phyloP scores from a whole-genome alignment of 192 early-diverging fungal genomes.

The Phycomyces nitens region DNA sequence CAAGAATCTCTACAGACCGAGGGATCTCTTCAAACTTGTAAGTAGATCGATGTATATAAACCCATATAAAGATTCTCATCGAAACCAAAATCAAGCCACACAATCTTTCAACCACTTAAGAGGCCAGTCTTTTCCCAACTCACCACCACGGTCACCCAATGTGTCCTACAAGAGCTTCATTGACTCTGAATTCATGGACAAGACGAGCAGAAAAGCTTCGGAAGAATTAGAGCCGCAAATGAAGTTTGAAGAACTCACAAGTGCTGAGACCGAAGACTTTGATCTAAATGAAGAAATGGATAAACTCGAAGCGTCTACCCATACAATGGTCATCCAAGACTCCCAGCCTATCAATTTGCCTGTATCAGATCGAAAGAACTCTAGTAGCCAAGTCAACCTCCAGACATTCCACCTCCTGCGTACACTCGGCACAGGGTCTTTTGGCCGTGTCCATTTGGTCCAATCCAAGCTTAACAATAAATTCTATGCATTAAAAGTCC shows the following conservation, averaged over 20 bases:
- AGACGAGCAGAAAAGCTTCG: too few species aligned
- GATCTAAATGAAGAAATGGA: background rate
- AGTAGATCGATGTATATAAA: too few species aligned
- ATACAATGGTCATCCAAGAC: conserved; percentile 6
- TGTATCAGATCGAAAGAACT: too few species aligned
- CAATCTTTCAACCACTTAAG: conserved; percentile 2
- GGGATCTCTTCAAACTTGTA: too few species aligned
- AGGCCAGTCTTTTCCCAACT: conserved; percentile 12
- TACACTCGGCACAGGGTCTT: conserved; percentile 78
- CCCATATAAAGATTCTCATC: too few species aligned
- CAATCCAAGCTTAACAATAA: conserved; percentile 64
- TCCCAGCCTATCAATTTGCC: too few species aligned
- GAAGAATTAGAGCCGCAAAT: conserved; percentile 2
- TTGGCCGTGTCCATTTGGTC: conserved; percentile 91
- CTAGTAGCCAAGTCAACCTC: background rate
- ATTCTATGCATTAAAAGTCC: conserved; percentile 91
- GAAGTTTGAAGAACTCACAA: background rate
- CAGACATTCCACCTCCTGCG: conserved; percentile 6
- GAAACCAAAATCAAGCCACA: too few species aligned
- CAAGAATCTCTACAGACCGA: too few species aligned
- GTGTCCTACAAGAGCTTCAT: too few species aligned
- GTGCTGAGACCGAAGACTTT: background rate
- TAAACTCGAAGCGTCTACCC: background rate
- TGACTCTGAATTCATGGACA: too few species aligned
- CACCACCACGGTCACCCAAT: conserved; percentile 12